Evolutionary conservation across 2,329 filamentous ascomycete species (phyloP).

Genomic region (Cercospora zeae-maydis): DNA sequence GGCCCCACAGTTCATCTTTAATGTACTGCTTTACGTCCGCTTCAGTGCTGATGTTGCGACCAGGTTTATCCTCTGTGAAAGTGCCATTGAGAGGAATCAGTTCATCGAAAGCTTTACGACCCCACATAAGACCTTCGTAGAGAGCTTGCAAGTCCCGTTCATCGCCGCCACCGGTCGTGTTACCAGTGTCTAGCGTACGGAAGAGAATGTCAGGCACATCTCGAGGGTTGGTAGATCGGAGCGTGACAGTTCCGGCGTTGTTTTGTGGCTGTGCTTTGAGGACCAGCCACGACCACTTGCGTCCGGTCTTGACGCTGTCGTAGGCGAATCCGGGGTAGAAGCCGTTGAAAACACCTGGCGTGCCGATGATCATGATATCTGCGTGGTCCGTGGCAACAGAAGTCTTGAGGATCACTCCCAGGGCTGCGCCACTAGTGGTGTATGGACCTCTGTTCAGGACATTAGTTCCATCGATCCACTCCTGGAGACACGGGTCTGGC

Average conservation of each 20-base stretch:
- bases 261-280: constrained; percentile 65
- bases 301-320: constrained; percentile 44
- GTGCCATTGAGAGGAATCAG: constrained; percentile 43
- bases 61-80: constrained; percentile 46
- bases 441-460: constrained; percentile 43
- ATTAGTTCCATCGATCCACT: constrained; percentile 40
- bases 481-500: constrained; percentile 43
- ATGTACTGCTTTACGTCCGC: constrained; percentile 49
- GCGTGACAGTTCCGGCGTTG: constrained; percentile 56
- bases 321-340: constrained; percentile 55
- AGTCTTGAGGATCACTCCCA: constrained; percentile 44
- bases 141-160: constrained; percentile 50
- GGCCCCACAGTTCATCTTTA: constrained; percentile 52
- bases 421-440: constrained; percentile 52
- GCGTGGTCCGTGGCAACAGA: constrained; percentile 41
- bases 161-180: constrained; percentile 35
- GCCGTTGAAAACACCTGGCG: constrained; percentile 53
- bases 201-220: constrained; percentile 62
- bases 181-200: constrained; percentile 55
- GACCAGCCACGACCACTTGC: constrained; percentile 49
- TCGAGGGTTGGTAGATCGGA: constrained; percentile 60
- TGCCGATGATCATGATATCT: constrained; percentile 56
- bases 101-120: constrained; percentile 39
- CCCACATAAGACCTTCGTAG: constrained; percentile 54
- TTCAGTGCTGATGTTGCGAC: constrained; percentile 40